Base-by-base conservation (phyloP, 176 grass and related monocot species). In the Thalia dealbata region DNA sequence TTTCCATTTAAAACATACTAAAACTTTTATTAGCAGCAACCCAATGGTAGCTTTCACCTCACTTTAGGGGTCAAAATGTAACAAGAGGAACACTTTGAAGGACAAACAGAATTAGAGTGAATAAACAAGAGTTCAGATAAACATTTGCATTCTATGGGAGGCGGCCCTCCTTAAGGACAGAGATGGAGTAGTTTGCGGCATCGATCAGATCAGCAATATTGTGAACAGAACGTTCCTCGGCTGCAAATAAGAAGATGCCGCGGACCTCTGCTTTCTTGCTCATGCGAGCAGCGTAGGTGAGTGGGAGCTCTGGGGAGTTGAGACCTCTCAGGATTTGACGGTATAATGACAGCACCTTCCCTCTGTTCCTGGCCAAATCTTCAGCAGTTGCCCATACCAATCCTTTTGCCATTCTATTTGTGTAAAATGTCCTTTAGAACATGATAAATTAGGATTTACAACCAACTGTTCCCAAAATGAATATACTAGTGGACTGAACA, bases 211-310 rank as follows among this genome's bases (percentile, higher is more conserved):
- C 87, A 11, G 73, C 70, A 50, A 90, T 97, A 78, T 92, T 92
- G 83, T 92, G 93, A 25, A 92, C 24, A 24, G 87, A 97, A 60
- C 76, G 73, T 76, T 92, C 95, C 81, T 91, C 90, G 1, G 90
- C 81, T 14, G 83, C 89, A 64, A 93, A 97, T 64, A 92, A 12
- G 87, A 92, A 93, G 30, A 97, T 86, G 61, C 82, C 74, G 59
- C 74, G 85, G 71, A 86, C 88, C 75, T 97, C 85, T 52, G 90
- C 85, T 83, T 97, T 97, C 85, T 97, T 97, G 0, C 83, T 74
- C 19, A 93, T 81, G 32, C 83, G 78, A 45, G 95, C 87, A 7
- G 83, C 85, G 74, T 84, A 74, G 14, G 82, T 86, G 54, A 97
- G 71, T 16, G 84, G 82, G 64, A 92, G 80, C 58, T 75, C 85